Conservation (phyloP, 2,329 filamentous ascomycete species). For the Aschersonia sp. region DNA sequence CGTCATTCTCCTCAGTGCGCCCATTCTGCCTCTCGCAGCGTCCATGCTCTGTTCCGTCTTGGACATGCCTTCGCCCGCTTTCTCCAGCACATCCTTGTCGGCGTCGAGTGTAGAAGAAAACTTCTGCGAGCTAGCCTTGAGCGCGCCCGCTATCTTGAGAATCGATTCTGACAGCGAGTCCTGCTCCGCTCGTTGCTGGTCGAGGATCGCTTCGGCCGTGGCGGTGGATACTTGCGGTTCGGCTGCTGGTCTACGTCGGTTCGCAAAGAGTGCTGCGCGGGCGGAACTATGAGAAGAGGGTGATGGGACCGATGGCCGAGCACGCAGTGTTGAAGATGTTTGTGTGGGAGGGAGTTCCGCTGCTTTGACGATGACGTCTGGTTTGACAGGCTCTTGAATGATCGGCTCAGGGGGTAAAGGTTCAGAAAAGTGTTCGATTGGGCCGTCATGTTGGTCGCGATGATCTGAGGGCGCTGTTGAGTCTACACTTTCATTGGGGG, state of each 20-base stretch:
- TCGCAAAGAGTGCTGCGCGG: conserved; percentile 30
- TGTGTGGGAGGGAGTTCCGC: neutral
- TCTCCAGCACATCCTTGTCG: conserved; percentile 56
- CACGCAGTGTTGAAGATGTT: conserved; percentile 4
- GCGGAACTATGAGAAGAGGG: conserved; percentile 18
- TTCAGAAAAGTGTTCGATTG: neutral
- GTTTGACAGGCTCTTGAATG: too few species aligned
- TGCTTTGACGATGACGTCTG: too few species aligned
- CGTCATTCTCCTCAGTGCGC: conserved; percentile 60
- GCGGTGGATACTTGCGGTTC: conserved; percentile 27
- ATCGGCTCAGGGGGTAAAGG: too few species aligned
- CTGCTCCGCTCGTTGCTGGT: conserved; percentile 68
- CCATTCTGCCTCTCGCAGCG: conserved; percentile 63
- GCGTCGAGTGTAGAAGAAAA: conserved; percentile 59
- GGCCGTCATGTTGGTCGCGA: neutral
- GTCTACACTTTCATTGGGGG: conserved; percentile 37
- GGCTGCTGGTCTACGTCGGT: conserved; percentile 17
- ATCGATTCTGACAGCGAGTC: conserved; percentile 70
- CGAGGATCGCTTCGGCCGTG: conserved; percentile 56
- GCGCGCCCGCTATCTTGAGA: conserved; percentile 60
- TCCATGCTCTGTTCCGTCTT: conserved; percentile 65
- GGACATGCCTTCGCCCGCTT: conserved; percentile 62
- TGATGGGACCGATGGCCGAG: conserved; percentile 5
- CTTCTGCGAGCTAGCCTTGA: conserved; percentile 60
- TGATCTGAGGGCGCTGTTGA: conserved; percentile 9